phyloP scores from a whole-genome alignment of 306 rosid species.

The Vigna nakashimae region DNA sequence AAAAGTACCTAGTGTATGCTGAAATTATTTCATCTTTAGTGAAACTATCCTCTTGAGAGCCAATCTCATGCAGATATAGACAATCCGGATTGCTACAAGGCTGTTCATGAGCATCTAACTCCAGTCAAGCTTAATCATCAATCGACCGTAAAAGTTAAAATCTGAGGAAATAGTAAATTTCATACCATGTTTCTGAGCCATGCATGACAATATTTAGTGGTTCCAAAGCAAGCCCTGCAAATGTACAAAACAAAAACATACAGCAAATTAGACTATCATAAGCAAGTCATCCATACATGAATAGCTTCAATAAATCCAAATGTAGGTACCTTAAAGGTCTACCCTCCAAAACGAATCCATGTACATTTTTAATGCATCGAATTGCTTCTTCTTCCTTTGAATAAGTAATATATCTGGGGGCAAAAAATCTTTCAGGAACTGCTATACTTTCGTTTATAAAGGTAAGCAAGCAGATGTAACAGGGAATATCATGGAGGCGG shows the following conservation, averaged over 20 bases:
- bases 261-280: not conserved
- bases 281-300: constrained; percentile 16
- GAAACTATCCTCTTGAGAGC: constrained; percentile 92
- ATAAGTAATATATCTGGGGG: constrained; percentile 93
- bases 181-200: constrained; percentile 97
- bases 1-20: constrained; percentile 81
- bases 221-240: constrained; percentile 96
- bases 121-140: constrained; percentile 27
- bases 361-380: constrained; percentile 99
- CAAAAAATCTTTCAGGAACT: constrained; percentile 34
- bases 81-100: constrained; percentile 98
- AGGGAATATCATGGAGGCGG: constrained; percentile 5
- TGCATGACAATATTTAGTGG: constrained; percentile 98
- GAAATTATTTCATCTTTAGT: constrained; percentile 98
- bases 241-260: constrained; percentile 33
- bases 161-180: constrained; percentile 29
- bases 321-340: constrained; percentile 75
- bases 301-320: constrained; percentile 30
- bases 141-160: constrained; percentile 16
- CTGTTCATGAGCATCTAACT: constrained; percentile 57
- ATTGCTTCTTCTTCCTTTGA: constrained; percentile 96
- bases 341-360: constrained; percentile 94
- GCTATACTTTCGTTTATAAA: not conserved
- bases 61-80: constrained; percentile 90
- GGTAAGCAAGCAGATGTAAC: not conserved